Base-by-base conservation (phyloP, 139 green algal genomes). In the Chlamydomonas asymmetrica region DNA sequence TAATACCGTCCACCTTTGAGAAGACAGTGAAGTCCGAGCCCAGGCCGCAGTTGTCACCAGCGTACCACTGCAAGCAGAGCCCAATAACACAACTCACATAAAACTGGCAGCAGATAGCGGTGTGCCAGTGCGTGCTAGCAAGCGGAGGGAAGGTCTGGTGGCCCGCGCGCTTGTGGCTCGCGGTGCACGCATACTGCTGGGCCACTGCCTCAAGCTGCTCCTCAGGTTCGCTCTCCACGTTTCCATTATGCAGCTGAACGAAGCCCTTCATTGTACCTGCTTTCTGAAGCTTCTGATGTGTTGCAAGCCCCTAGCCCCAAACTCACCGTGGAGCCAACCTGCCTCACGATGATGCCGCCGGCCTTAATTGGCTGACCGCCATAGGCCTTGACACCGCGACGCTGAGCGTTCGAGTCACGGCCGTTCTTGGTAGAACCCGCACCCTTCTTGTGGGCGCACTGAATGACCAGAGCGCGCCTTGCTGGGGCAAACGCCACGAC, bases 401-500 rank as follows among this genome's bases (percentile, higher is more conserved):
- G 79, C 88, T 99, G 91, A 37, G 90, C 75, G 37, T 94, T 91
- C 16, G 93, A 98, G 79, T 99, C 96, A 52, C 96, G 85, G 34
- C 96, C 96, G 86, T 99, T 99, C 90, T 99, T 99, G 31, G 94
- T 98, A 45, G 89, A 97, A 32, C 96, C 96, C 20, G 90, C 85
- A 80, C 85, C 85, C 80, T 91, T 91, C 82, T 91, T 91, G 73
- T 91, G 85, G 18, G 85, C 85, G 50, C 71, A 73, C 67, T 84
- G 62, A 43, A 91, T 80, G 31, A 87, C 77, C 43, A 88, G 54
- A 4, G 57, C 52, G 35, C 78, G 41, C 29, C 65, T 75, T 32
- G 69, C 67, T 10, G 77, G 63, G 5, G 76, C 43, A 34, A 13
- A 32, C 3, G n/a, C 25, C 40, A 38, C 34, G 7, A 48, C 27